phyloP scores from a whole-genome alignment of 371 early-diverging fungal species.

The Mucor lusitanicus region DNA sequence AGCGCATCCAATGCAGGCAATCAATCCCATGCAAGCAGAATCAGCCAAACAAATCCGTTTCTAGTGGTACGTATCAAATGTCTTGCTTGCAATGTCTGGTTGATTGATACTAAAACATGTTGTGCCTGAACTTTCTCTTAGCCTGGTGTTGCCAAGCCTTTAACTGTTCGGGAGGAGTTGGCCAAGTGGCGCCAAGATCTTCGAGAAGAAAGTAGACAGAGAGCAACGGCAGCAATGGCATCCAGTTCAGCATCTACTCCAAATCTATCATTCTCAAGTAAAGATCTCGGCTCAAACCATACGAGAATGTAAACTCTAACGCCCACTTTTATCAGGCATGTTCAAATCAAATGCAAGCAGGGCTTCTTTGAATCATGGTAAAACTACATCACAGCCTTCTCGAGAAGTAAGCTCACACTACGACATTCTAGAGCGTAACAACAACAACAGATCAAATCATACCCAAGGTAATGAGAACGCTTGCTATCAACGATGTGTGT shows the following conservation, averaged over 20 bases:
- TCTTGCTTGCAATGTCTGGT: background rate
- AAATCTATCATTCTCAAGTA: constrained; percentile 16
- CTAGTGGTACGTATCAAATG: background rate
- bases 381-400: background rate
- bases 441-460: background rate
- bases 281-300: background rate
- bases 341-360: constrained; percentile 7
- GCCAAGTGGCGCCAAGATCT: constrained; percentile 30
- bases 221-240: background rate
- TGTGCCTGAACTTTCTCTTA: background rate
- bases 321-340: background rate
- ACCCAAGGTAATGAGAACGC: background rate
- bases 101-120: background rate
- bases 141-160: constrained; percentile 9
- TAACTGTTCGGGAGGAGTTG: constrained; percentile 25
- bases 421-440: background rate
- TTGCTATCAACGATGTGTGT: background rate
- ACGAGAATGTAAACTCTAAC: background rate
- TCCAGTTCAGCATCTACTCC: background rate
- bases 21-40: background rate
- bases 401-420: background rate
- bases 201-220: constrained; percentile 8
- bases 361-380: background rate
- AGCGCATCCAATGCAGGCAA: background rate
- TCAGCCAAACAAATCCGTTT: constrained; percentile 1